These are phyloP conservation scores for Beta lomatogona DNA, from an alignment of 179 eudicot species.

Conservation along the genomic window DNA sequence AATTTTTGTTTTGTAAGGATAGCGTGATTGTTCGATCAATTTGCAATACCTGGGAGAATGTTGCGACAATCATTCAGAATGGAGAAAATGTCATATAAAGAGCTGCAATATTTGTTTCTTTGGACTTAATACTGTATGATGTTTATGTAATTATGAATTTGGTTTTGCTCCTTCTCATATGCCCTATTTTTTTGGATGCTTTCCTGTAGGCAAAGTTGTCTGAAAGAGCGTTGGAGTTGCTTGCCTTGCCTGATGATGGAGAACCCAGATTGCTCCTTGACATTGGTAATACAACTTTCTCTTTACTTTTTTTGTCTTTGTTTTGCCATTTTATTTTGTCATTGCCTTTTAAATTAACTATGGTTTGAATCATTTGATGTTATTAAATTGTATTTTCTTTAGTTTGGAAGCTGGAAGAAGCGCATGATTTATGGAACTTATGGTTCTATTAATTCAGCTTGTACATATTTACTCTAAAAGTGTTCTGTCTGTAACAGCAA, in stretches of 20 bases:
- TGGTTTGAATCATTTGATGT: background rate
- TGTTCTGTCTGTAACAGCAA: background rate
- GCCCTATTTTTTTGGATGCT: background rate
- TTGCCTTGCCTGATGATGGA: constrained; percentile 87
- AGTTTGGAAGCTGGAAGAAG: background rate
- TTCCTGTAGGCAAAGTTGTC: constrained; percentile 65
- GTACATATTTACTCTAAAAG: background rate
- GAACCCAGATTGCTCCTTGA: constrained; percentile 85
- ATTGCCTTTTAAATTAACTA: background rate
- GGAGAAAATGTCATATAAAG: background rate
- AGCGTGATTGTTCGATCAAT: background rate
- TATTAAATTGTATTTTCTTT: no score
- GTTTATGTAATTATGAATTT: background rate
- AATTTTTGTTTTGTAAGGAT: background rate
- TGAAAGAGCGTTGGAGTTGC: constrained; percentile 91
- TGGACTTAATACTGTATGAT: background rate
- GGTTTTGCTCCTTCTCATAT: background rate
- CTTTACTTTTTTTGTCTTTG: background rate
- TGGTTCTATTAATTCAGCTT: background rate
- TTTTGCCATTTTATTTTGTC: background rate
- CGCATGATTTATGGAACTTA: background rate
- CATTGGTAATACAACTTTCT: constrained; percentile 52
- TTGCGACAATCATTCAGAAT: background rate
- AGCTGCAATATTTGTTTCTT: background rate
- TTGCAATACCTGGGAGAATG: no score